Base-by-base conservation (phyloP, 352 stramenopile genomes). In the Pythium oligandrum region DNA sequence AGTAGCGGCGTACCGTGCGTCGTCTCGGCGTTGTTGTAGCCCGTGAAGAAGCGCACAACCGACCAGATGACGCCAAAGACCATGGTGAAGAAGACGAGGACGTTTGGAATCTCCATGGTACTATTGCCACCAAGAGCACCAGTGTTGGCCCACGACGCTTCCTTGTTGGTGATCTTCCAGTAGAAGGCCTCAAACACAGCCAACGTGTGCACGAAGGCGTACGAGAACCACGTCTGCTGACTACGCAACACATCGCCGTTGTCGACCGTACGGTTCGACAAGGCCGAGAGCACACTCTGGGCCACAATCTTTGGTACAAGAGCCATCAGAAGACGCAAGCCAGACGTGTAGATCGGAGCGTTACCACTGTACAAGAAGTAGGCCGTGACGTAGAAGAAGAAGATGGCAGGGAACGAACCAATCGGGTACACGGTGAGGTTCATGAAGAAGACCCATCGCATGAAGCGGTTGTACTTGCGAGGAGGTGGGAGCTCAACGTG, bases 381-480 rank as follows among this genome's bases (percentile, higher is more conserved):
- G 44, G 62, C 73, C 40, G 78, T 88, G 59, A 82, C 69, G 70
- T 86, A 88, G 61, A 86, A 88, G 54, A 85, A 85, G 64, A 88
- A 86, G 32, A 88, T 69, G 3, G 75, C 78, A 2, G 78, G 75
- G 65, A 88, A 86, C 43, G 78, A 88, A 1, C 78, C 78, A 48
- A 88, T 84, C 32, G 78, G 78, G 55, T 88, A 88, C 42, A 88
- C 73, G 9, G 75, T 88, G 42, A 86, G 48, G 65, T 88, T 88
- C 73, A 88, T 86, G 62, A 86, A 88, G 71, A 88, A 86, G 4
- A 88, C 72, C 75, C 78, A 87, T 43, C 75, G 71, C 78, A 89
- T 89, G 38, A 87, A 89, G 43, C 71, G 71, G 67, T 86, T 88
- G 59, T 79, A 72, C 63, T 87, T 87, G 68, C 74, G 77, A 47